Evolutionary conservation across 768 basidiomycete genomes (phyloP).

Genomic region (Lentinula lateritia): DNA sequence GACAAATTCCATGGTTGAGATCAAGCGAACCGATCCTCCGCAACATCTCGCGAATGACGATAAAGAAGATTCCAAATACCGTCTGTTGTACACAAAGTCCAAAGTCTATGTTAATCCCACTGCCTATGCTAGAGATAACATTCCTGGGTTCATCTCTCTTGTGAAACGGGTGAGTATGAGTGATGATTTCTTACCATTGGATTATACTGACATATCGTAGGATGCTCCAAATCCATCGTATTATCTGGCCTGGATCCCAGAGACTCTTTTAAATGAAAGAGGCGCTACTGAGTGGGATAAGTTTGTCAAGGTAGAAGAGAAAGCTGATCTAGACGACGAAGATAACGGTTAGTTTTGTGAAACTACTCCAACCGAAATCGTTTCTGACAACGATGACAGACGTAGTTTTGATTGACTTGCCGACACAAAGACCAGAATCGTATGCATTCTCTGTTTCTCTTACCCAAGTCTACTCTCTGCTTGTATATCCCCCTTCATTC

Average conservation of each 20-base stretch:
- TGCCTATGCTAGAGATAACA: conserved; percentile 86
- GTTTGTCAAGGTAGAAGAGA: conserved; percentile 81
- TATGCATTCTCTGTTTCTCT: conserved; percentile 96
- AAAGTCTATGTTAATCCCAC: conserved; percentile 97
- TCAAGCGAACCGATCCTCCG: conserved; percentile 39
- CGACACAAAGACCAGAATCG: conserved; percentile 77
- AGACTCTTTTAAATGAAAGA: conserved; percentile 75
- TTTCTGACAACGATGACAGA: conserved; percentile 36
- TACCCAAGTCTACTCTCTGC: conserved; percentile 83
- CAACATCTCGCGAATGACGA: conserved; percentile 8
- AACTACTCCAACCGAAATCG: conserved; percentile 2
- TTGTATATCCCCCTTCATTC: conserved; percentile 78
- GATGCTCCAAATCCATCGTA: conserved; percentile 73
- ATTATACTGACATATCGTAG: conserved; percentile 28
- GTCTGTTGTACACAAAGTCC: conserved; percentile 84
- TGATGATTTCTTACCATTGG: not conserved
- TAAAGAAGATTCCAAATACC: conserved; percentile 55
- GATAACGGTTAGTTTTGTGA: conserved; percentile 54
- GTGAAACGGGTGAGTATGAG: conserved; percentile 69
- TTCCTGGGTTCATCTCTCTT: conserved; percentile 87
- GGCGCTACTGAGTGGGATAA: conserved; percentile 86
- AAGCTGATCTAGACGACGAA: conserved; percentile 50
- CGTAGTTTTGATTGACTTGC: conserved; percentile 80
- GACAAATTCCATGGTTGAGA: conserved; percentile 72
- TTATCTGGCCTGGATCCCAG: conserved; percentile 91